phyloP scores from a whole-genome alignment of 1,139 yeast species.

The Tardiomyces digboiensis region DNA sequence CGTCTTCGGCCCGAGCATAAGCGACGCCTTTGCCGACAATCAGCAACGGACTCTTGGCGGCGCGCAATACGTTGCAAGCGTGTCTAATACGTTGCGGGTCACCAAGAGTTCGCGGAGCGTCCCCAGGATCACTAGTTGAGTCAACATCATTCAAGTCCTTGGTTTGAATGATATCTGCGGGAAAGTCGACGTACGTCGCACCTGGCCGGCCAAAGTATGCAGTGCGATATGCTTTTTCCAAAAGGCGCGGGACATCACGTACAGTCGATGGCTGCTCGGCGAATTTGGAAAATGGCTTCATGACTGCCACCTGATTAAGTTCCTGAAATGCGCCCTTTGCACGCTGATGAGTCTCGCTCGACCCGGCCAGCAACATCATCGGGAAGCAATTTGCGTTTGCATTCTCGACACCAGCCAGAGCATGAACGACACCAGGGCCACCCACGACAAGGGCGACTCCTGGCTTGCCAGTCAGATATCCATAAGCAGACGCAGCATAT shows the following conservation, averaged over 20 bases:
- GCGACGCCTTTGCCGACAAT: conserved; percentile 60
- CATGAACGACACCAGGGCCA: conserved; percentile 61
- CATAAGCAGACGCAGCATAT: conserved; percentile 60
- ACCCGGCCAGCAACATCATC: conserved; percentile 50
- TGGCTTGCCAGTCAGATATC: conserved; percentile 50
- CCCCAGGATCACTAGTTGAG: conserved; percentile 16
- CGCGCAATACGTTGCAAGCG: conserved; percentile 27
- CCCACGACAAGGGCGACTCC: conserved; percentile 61
- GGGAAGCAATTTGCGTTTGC: conserved; percentile 53
- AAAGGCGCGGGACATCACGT: conserved; percentile 29
- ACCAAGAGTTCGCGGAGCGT: conserved; percentile 32
- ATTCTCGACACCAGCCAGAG: conserved; percentile 53
- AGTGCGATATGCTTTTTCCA: conserved; percentile 41
- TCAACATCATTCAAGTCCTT: conserved; percentile 4
- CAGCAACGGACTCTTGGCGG: conserved; percentile 39
- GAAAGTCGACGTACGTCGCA: conserved; percentile 50
- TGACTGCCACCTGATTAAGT: conserved; percentile 45
- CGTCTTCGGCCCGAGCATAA: conserved; percentile 31
- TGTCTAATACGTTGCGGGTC: conserved; percentile 29
- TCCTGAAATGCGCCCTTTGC: conserved; percentile 60
- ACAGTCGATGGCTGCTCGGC: conserved; percentile 35
- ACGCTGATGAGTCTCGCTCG: conserved; percentile 37
- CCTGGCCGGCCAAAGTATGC: conserved; percentile 47
- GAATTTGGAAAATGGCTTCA: conserved; percentile 39
- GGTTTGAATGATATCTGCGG: conserved; percentile 45